A percentile compares a stretch with the other conserved stretches of the same genome.
These are phyloP conservation scores for Calonectria montana DNA, from an alignment of 2,329 filamentous ascomycete genomes.

Conservation along the genomic window DNA sequence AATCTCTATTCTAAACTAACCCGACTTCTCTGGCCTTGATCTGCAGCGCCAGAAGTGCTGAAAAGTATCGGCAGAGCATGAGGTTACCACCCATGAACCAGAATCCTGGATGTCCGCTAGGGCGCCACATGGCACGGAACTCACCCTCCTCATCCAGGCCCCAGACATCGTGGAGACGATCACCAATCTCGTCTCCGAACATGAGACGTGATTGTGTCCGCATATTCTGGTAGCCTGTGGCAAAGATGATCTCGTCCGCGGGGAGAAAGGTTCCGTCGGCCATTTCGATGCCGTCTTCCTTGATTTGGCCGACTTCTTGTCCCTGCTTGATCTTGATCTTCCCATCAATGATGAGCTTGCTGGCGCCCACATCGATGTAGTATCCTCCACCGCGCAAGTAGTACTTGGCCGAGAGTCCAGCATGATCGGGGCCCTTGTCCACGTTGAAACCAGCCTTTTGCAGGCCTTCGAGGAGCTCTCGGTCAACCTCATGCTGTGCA, in stretches of 20 bases:
- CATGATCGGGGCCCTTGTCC: background rate
- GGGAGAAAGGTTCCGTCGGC: background rate
- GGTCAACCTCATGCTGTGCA: background rate
- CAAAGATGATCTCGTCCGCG: constrained; percentile 1
- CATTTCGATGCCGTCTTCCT: background rate
- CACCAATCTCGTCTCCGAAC: background rate
- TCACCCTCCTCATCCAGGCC: background rate
- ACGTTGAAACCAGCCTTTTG: background rate
- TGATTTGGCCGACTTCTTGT: background rate
- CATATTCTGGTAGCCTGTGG: constrained; percentile 3
- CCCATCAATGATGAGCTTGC: background rate
- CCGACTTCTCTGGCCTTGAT: background rate
- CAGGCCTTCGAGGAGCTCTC: background rate
- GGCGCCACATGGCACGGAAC: background rate
- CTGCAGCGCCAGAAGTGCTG: background rate
- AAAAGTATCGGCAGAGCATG: background rate
- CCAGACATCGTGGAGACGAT: background rate
- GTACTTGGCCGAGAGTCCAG: background rate
- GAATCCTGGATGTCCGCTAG: background rate
- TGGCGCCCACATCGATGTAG: background rate
- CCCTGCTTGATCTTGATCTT: constrained; percentile 5
- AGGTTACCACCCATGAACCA: background rate
- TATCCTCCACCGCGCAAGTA: background rate
- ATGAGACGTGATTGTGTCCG: background rate
- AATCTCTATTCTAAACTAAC: background rate